Evolutionary conservation across 169 alveolate species (phyloP), one percentile per base, ranked within the genome.

Genomic region (Eimeria nieschulzi): DNA sequence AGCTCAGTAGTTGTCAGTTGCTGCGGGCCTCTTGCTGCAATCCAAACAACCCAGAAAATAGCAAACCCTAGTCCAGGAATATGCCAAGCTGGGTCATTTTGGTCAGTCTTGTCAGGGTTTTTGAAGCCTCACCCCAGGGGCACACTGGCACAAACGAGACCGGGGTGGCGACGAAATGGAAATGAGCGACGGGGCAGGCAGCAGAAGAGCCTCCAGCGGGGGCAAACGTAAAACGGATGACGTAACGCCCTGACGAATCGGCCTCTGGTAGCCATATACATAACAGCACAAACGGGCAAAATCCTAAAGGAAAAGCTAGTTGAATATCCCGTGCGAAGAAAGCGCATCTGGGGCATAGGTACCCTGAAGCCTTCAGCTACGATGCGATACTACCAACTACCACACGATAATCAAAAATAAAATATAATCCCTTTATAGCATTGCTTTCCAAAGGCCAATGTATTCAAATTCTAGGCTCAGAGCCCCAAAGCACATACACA

Each of bases 91-190:
- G 46, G 46, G 46, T 33, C 46, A 33, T 33, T 33, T 33, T 33
- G 46, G 46, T 33, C 46, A 33, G 46, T 33, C 46, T 33, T 33
- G 68, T n/a, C n/a, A 2, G n/a, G 66, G 66, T 10, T 5, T 5
- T 59, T 13, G 84, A 7, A 39, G 8, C 12, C 56, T 21, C 25
- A 86, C 91, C 92, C 92, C 92, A 87, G 59, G 92, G 92, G 86
- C 92, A 87, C 59, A 39, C 63, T 9, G 92, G 92, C 1, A 87
- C 64, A 13, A 46, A 54, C 9, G 76, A 61, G 17, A 33, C 21
- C 7, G 92, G 92, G 23, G 59, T 71, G 1, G 70, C 80, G 9
- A 87, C 92, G 78, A 87, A 68, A 23, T 87, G 92, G 25, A 87
- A 56, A 53, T 63, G 86, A 51, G 26, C 80, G 55, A 39, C 33